Conservation (phyloP, 73 alveolate genomes). For the Paramecium pentaurelia region DNA sequence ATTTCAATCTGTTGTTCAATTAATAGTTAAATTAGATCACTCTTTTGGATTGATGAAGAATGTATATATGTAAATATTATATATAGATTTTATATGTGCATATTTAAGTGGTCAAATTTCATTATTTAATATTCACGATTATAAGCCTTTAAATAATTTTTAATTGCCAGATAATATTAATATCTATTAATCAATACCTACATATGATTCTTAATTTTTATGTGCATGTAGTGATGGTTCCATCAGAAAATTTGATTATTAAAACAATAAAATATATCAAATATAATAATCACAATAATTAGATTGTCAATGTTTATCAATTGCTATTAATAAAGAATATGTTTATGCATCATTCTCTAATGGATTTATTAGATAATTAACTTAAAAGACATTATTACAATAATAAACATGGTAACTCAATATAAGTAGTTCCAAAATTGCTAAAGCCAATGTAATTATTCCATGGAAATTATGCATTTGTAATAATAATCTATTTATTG, state of each 20-base stretch:
- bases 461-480: conserved; percentile 31
- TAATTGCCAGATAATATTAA: conserved; percentile 36
- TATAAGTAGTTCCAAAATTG: background rate
- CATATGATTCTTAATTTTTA: background rate
- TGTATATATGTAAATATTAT: background rate
- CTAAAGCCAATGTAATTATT: background rate
- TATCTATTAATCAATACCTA: background rate
- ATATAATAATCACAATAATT: background rate
- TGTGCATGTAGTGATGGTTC: conserved; percentile 32
- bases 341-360: conserved; percentile 32
- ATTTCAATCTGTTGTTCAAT: background rate
- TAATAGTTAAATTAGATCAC: background rate
- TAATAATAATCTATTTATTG: background rate
- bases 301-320: background rate
- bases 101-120: conserved; percentile 29
- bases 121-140: background rate
- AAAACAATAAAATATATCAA: background rate
- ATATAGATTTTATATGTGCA: background rate
- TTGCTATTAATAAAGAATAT: background rate
- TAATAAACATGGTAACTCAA: background rate
- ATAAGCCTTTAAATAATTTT: background rate
- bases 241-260: background rate
- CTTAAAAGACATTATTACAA: background rate
- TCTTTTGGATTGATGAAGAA: conserved; percentile 1
- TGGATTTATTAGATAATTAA: background rate